Evolutionary conservation across 805 yeast species (phyloP).

Genomic region (Candida cerambycidarum): DNA sequence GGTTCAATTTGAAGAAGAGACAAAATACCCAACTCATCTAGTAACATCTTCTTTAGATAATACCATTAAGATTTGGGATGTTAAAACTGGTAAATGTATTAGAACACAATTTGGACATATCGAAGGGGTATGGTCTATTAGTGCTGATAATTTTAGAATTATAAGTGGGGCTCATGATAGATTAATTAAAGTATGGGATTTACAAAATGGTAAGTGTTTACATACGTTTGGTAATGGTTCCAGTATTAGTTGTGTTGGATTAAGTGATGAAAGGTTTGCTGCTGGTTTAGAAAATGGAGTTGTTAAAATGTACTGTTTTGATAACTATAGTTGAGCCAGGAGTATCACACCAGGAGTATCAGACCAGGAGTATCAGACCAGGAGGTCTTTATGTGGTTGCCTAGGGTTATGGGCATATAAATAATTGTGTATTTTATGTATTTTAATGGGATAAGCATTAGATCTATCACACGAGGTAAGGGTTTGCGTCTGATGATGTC

Average conservation of each 20-base stretch:
- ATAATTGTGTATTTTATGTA: slow-evolving; percentile 2
- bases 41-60: slow-evolving; percentile 88
- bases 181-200: slow-evolving; percentile 89
- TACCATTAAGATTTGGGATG: slow-evolving; percentile 92
- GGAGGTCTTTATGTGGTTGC: too few species aligned
- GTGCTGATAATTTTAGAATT: slow-evolving; percentile 93
- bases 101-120: slow-evolving; percentile 97
- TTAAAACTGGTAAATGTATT: slow-evolving; percentile 79
- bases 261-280: slow-evolving; percentile 86
- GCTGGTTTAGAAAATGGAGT: slow-evolving; percentile 89
- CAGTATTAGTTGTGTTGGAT: slow-evolving; percentile 65
- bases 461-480: neutral
- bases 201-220: slow-evolving; percentile 91
- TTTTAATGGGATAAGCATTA: slow-evolving; percentile 3
- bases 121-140: slow-evolving; percentile 97
- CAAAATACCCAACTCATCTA: slow-evolving; percentile 71
- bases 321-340: slow-evolving; percentile 21
- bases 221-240: slow-evolving; percentile 83
- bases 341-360: too few species aligned
- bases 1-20: slow-evolving; percentile 15
- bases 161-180: slow-evolving; percentile 95
- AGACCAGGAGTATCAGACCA: too few species aligned
- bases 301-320: slow-evolving; percentile 84
- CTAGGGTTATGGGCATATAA: too few species aligned
- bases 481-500: too few species aligned